A percentile compares a stretch with the other conserved stretches of the same genome.
Conservation (phyloP, 78 protist species). For the Acrasis kona region DNA sequence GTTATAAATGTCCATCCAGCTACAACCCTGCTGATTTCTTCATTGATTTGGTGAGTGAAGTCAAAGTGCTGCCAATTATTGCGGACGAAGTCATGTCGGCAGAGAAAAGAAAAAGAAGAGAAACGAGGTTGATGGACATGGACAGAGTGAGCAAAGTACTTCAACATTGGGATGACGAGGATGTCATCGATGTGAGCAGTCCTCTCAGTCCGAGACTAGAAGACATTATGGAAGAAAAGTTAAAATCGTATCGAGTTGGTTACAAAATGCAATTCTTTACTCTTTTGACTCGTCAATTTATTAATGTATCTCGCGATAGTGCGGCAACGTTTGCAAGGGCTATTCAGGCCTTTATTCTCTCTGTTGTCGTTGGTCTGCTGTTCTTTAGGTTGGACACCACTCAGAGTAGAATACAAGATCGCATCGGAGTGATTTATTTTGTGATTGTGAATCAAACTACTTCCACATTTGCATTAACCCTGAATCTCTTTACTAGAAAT, state of each 20-base stretch:
- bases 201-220: no score
- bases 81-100: neutral
- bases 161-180: neutral
- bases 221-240: no score
- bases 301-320: constrained; percentile 21
- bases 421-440: constrained; percentile 29
- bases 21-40: constrained; percentile 22
- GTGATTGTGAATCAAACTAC: constrained; percentile 20
- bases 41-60: neutral
- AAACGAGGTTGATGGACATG: neutral
- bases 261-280: neutral
- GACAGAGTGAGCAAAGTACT: no score
- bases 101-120: no score
- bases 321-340: constrained; percentile 9
- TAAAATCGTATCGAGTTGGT: neutral
- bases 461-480: neutral
- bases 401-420: constrained; percentile 26
- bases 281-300: constrained; percentile 13
- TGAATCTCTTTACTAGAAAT: constrained; percentile 7
- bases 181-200: no score
- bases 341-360: constrained; percentile 26
- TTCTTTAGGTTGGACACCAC: constrained; percentile 7
- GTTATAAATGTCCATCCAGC: neutral
- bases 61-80: no score
- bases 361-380: constrained; percentile 21